A percentile compares a stretch with the other conserved stretches of the same genome.
phyloP scores from a whole-genome alignment of 805 yeast species.

The Metschnikowia reukaufii region DNA sequence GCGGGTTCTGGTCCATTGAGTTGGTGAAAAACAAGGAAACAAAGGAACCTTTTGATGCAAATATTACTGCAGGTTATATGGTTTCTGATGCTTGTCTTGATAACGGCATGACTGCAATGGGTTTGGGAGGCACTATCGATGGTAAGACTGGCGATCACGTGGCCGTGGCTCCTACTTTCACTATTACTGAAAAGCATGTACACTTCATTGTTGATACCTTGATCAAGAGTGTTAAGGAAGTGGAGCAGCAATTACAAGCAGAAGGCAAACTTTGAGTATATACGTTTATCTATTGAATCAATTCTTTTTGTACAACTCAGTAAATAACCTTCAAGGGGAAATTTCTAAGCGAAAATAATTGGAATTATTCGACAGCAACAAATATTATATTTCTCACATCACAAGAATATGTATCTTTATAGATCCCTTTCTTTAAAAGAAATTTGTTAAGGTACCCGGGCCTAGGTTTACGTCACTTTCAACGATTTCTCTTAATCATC shows the following conservation, averaged over 20 bases:
- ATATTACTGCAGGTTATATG: slow-evolving; percentile 37
- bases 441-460: no score
- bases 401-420: no score
- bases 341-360: no score
- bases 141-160: slow-evolving; percentile 45
- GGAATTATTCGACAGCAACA: no score
- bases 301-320: no score
- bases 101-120: slow-evolving; percentile 51
- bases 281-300: no score
- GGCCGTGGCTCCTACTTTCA: slow-evolving; percentile 49
- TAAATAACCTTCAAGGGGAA: no score
- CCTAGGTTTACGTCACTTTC: no score
- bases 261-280: slow-evolving; percentile 1
- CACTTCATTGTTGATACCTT: slow-evolving; percentile 41
- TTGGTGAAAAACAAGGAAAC: slow-evolving; percentile 53
- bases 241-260: slow-evolving; percentile 23
- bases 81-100: slow-evolving; percentile 35
- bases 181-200: slow-evolving; percentile 42
- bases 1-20: slow-evolving; percentile 60
- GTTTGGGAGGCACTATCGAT: slow-evolving; percentile 43
- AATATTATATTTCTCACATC: no score
- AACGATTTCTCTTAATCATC: no score
- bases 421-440: no score
- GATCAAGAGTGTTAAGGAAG: slow-evolving; percentile 40
- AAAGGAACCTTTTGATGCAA: slow-evolving; percentile 47